phyloP scores from a whole-genome alignment of 169 alveolate genomes.

The Plasmodium knowlesi region DNA sequence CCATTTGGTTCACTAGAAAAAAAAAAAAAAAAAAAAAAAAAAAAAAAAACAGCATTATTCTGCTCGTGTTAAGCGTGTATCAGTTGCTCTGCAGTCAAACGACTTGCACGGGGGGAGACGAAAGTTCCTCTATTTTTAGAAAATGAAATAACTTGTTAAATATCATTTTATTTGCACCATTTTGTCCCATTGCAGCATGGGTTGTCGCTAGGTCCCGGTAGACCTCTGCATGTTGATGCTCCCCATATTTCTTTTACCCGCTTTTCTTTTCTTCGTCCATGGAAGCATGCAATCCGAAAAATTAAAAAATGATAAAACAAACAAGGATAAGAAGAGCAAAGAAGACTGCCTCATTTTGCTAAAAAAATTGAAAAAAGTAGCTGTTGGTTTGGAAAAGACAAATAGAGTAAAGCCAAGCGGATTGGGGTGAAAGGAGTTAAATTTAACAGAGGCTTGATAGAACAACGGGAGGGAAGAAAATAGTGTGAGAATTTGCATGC shows the following conservation, averaged over 20 bases:
- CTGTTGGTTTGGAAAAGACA: neutral
- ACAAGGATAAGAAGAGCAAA: neutral
- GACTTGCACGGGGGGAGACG: neutral
- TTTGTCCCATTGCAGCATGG: neutral
- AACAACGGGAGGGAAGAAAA: neutral
- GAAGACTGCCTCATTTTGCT: conserved; percentile 4
- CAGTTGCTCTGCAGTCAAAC: neutral
- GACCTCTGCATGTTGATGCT: neutral
- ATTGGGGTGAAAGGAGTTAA: neutral
- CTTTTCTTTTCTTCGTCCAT: conserved; percentile 65
- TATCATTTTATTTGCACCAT: neutral
- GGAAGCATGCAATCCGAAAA: conserved; percentile 45
- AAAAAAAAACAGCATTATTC: neutral
- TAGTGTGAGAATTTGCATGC: neutral
- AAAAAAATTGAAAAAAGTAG: neutral
- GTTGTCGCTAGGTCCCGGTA: neutral
- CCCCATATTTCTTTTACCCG: conserved; percentile 14
- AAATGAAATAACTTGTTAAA: neutral
- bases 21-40: neutral
- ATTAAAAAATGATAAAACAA: conserved; percentile 7
- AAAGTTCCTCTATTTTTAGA: neutral
- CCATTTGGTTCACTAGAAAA: conserved; percentile 49
- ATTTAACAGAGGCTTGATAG: neutral
- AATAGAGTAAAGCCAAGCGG: neutral
- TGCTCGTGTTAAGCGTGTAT: neutral